Evolutionary conservation across 140 eudicot species (phyloP), one percentile per base, ranked within the genome.

Genomic region (Senecio squalidus): DNA sequence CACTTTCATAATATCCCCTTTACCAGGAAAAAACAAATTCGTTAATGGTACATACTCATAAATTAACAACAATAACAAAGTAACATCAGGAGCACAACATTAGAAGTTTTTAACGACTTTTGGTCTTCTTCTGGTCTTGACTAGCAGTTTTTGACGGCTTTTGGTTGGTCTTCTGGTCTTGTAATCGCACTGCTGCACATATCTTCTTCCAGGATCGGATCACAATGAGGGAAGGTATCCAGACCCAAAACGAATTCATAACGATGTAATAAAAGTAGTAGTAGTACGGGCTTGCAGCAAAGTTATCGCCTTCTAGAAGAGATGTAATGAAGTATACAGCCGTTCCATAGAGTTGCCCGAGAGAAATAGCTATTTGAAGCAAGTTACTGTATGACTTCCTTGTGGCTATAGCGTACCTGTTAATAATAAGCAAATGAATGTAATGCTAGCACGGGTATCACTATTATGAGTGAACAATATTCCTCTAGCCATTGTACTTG

Each of bases 271-370:
- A 87, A 4, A 81, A 74, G 56, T 84, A 87, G 56, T 84, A 86
- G 68, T 81, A 75, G 30, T 51, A 70, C 2, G 77, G 20, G 78
- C 79, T 60, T 28, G 75, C 63, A 5, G 98, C 78, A 57, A 86
- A 86, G 74, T 87, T 72, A 60, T 92, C 96, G 15, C 98, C 98
- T 9, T 87, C 96, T 78, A 91, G 63, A 40, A 13, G 20, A 24
- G 98, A 75, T 10, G 96, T 86, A 23, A 84, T n/a, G 55, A 76
- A 92, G 66, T 86, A 92, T 33, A 87, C 86, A 55, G 64, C 76
- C 39, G 91, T 76, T 51, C 96, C 98, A 66, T 92, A 86, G 29
- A 92, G 84, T 73, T 92, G 98, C 36, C 98, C 98, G 14, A 92
- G 70, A 64, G 89, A 55, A 24, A 84, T 79, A 30, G 86, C 84